A percentile compares a stretch with the other conserved stretches of the same genome.
phyloP scores from a whole-genome alignment of 768 basidiomycete species.

The Tylopilus sp. region DNA sequence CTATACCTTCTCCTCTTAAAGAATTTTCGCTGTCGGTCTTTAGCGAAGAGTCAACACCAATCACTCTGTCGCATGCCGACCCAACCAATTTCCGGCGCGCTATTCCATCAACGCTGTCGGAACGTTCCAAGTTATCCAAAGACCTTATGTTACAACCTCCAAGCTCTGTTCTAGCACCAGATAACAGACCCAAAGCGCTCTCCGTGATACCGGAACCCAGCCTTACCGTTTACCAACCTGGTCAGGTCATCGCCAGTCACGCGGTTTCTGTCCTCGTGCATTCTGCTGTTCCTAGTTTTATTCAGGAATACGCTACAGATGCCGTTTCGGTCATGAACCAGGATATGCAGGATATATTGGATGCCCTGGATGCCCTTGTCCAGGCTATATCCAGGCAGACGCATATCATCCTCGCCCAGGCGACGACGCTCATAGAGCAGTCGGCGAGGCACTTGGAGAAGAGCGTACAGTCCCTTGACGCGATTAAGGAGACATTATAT shows the following conservation, averaged over 20 bases:
- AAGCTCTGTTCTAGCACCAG: constrained; percentile 21
- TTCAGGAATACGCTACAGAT: constrained; percentile 47
- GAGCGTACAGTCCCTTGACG: constrained; percentile 36
- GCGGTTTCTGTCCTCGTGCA: constrained; percentile 28
- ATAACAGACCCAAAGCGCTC: constrained; percentile 28
- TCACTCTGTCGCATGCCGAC: constrained; percentile 22
- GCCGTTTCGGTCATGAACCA: constrained; percentile 42
- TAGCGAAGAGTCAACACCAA: constrained; percentile 41
- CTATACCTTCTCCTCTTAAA: constrained; percentile 40
- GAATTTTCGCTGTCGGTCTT: constrained; percentile 53
- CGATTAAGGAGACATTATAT: constrained; percentile 39
- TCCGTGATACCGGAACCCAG: constrained; percentile 24
- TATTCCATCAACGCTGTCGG: constrained; percentile 24
- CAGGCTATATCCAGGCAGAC: constrained; percentile 48
- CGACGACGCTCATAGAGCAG: constrained; percentile 41
- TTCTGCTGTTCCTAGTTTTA: constrained; percentile 45
- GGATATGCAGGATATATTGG: constrained; percentile 55
- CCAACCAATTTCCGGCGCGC: constrained; percentile 22
- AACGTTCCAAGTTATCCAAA: constrained; percentile 28
- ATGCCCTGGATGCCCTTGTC: constrained; percentile 57
- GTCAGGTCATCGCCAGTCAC: constrained; percentile 13
- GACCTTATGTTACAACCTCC: constrained; percentile 38
- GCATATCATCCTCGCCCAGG: constrained; percentile 26
- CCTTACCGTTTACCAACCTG: constrained; percentile 7
- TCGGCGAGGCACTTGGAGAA: constrained; percentile 38